A percentile compares a stretch with the other conserved stretches of the same genome.
Evolutionary conservation across 2,329 filamentous ascomycete species (phyloP).

Genomic region (Penicillium sp.): DNA sequence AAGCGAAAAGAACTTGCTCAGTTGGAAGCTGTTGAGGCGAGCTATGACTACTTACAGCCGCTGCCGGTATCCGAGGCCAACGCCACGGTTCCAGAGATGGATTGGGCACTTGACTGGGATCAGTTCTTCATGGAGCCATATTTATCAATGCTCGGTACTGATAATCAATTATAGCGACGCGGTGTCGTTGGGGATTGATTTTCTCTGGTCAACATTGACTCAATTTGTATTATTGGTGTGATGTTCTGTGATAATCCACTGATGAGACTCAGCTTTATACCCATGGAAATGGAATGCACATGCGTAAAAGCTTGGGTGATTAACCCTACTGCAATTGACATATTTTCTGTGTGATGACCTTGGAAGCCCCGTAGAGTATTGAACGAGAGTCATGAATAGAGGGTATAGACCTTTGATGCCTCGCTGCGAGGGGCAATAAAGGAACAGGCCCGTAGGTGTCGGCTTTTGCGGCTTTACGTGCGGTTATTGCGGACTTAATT

Average conservation of each 20-base stretch:
- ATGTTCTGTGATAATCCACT: too few relatives aligned
- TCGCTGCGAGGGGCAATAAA: too few relatives aligned
- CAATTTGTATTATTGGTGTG: not conserved
- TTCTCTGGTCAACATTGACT: not conserved
- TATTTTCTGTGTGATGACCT: too few relatives aligned
- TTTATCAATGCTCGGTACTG: conserved; percentile 25
- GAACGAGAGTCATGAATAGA: too few relatives aligned
- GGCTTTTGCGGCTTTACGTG: not conserved
- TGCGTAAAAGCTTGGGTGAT: too few relatives aligned
- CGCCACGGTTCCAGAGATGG: conserved; percentile 18
- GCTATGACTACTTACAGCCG: conserved; percentile 14
- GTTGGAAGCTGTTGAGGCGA: conserved; percentile 29
- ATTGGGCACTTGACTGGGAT: conserved; percentile 29
- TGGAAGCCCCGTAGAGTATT: too few relatives aligned
- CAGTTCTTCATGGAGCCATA: conserved; percentile 34
- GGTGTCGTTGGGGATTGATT: not conserved
- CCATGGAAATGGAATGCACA: too few relatives aligned
- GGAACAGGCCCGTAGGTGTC: too few relatives aligned
- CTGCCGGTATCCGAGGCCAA: conserved; percentile 9
- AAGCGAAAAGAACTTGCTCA: conserved; percentile 30
- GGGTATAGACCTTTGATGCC: too few relatives aligned
- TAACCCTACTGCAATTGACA: too few relatives aligned
- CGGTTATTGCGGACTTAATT: conserved; percentile 10
- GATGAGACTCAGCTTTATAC: too few relatives aligned
- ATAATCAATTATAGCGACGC: conserved; percentile 14